A percentile compares a stretch with the other conserved stretches of the same genome.
Conservation (phyloP, 192 early-diverging fungal species). For the Mortierella antarctica region DNA sequence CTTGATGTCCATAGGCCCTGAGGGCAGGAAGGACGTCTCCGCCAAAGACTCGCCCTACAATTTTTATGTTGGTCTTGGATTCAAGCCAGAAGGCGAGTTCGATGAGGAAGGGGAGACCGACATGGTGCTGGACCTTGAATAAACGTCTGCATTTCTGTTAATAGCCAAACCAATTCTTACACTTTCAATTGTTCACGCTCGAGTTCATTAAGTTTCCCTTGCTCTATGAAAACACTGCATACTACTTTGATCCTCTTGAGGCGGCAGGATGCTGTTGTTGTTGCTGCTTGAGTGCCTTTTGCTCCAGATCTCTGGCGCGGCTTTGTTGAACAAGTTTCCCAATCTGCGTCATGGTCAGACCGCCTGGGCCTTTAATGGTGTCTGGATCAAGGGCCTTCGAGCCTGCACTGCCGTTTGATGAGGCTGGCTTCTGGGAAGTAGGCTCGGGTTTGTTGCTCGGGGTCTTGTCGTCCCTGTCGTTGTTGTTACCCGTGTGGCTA, state of each 20-base stretch:
- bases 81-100: slow-evolving; percentile 7
- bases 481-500: neutral
- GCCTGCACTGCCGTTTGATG: too few species aligned
- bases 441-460: too few species aligned
- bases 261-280: neutral
- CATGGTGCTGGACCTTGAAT: slow-evolving; percentile 1
- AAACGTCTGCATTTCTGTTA: too few species aligned
- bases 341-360: slow-evolving; percentile 58
- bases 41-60: slow-evolving; percentile 21
- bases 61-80: slow-evolving; percentile 17
- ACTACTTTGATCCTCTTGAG: too few species aligned
- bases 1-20: slow-evolving; percentile 7
- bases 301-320: slow-evolving; percentile 35
- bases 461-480: neutral
- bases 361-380: slow-evolving; percentile 57
- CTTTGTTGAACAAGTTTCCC: slow-evolving; percentile 42
- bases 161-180: too few species aligned
- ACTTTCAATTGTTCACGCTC: too few species aligned
- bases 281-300: slow-evolving; percentile 15
- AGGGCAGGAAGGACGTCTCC: slow-evolving; percentile 5
- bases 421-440: too few species aligned
- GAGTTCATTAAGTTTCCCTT: too few species aligned
- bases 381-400: slow-evolving; percentile 39
- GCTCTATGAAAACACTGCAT: too few species aligned
- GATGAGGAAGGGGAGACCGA: slow-evolving; percentile 18